These are phyloP conservation scores for Fraxinus americana DNA, from an alignment of 257 asterid species.

Conservation along the genomic window DNA sequence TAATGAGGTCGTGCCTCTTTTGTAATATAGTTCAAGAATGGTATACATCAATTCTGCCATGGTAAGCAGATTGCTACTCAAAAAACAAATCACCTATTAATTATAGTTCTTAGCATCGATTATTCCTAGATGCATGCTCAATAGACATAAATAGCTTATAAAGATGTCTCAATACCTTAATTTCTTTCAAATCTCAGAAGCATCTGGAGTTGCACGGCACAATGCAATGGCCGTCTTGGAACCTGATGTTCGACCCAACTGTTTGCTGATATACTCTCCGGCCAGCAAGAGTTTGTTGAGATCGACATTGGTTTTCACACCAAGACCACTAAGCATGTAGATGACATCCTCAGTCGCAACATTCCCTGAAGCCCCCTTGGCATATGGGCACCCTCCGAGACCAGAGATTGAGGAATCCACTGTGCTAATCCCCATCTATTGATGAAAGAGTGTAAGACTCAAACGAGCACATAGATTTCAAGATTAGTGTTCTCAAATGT, in stretches of 20 bases:
- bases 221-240: slow-evolving; percentile 87
- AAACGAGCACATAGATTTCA: too few species aligned
- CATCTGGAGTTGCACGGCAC: slow-evolving; percentile 42
- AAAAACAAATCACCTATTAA: slow-evolving; percentile 2
- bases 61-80: neutral
- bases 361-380: slow-evolving; percentile 91
- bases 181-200: slow-evolving; percentile 41
- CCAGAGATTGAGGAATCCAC: slow-evolving; percentile 90
- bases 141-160: neutral
- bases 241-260: slow-evolving; percentile 66
- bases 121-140: slow-evolving; percentile 11
- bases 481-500: too few species aligned
- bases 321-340: slow-evolving; percentile 85
- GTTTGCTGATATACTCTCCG: slow-evolving; percentile 69
- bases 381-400: slow-evolving; percentile 93
- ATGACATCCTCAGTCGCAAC: slow-evolving; percentile 93
- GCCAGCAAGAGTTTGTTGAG: slow-evolving; percentile 69
- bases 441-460: neutral
- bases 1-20: too few species aligned
- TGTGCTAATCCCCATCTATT: slow-evolving; percentile 85
- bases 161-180: neutral
- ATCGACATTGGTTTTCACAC: slow-evolving; percentile 67
- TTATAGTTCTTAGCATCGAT: slow-evolving; percentile 8
- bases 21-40: neutral
- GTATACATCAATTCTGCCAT: neutral